Evolutionary conservation across 2,329 filamentous ascomycete genomes (phyloP), one percentile per base, ranked within the genome.

Genomic region (Macrophomina pseudophaseolina): DNA sequence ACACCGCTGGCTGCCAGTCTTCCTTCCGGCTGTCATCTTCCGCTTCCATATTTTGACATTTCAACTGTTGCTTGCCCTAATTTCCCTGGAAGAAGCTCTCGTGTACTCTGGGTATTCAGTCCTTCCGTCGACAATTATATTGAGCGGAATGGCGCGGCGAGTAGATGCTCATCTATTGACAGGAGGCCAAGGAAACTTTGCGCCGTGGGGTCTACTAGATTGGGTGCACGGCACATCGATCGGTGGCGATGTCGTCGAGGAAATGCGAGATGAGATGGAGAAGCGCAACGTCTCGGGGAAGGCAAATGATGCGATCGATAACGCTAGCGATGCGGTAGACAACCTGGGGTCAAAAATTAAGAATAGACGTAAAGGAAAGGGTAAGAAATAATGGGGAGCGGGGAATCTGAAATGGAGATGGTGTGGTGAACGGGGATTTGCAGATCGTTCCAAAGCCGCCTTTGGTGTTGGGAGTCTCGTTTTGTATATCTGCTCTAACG

Each of bases 1-100:
- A 1, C 83, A 86, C 68, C 86, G 86, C 56, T 87, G 90, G 73
- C 67, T 91, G 1, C 90, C 91, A 0, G 77, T 88, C 6, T 91
- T 91, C 74, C 76, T 91, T 0, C 88, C 91, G 0, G 85, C 89
- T 1, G 78, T 88, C 23, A 70, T 85, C n/a, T 82, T 92, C 48
- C 87, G 88, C 8, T 88, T 89, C 42, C 91, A 93, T 75, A 83
- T 92, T 4, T 81, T 93, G n/a, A 91, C 89, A 0, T 92, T 90
- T 79, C 84, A 91, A 66, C 72, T 91, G 11, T 86, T 91, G 69
- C 80, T 88, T 16, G 83, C 84, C 0, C 74, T 92, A 32, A 85
- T 86, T 69, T 90, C 89, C 2, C 73, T 88, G 0, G 88, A 92
- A 70, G 90, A 92, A 70, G 87, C 87, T 0, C 80, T 92, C 56